phyloP scores from a whole-genome alignment of 352 stramenopile genomes.

The Stephanocyclus meneghinianus region DNA sequence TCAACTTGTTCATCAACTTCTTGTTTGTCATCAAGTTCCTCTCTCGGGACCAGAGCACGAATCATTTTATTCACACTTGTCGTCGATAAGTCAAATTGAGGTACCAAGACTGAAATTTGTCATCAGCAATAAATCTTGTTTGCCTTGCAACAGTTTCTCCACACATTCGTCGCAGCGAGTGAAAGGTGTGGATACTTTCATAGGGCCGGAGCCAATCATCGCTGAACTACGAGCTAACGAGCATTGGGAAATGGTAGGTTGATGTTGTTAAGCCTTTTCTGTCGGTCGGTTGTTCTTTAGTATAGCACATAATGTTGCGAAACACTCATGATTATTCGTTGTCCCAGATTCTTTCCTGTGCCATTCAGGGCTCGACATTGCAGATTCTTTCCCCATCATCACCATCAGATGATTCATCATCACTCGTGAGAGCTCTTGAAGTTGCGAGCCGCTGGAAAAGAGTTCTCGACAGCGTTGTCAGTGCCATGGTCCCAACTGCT shows the following conservation, averaged over 20 bases:
- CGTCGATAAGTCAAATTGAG: constrained; percentile 31
- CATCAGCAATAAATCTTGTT: constrained; percentile 9
- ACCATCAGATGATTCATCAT: neutral
- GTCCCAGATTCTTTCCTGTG: constrained; percentile 50
- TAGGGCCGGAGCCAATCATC: constrained; percentile 22
- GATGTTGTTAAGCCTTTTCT: neutral
- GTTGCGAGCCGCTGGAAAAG: constrained; percentile 48
- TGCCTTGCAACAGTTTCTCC: constrained; percentile 14
- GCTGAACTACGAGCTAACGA: constrained; percentile 63
- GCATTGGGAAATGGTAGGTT: constrained; percentile 70
- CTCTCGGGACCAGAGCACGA: constrained; percentile 12
- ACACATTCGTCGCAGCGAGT: constrained; percentile 47
- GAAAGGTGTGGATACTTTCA: constrained; percentile 24
- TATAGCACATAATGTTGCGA: too few species aligned
- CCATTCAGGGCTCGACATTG: constrained; percentile 51
- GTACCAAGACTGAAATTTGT: constrained; percentile 16
- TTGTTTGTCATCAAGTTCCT: constrained; percentile 25
- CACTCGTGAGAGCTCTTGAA: constrained; percentile 20
- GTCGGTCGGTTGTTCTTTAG: neutral
- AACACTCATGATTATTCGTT: too few species aligned
- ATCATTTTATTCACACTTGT: constrained; percentile 26
- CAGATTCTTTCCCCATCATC: neutral
- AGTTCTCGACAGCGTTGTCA: constrained; percentile 54
- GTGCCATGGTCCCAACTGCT: constrained; percentile 59
- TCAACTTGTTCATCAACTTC: constrained; percentile 26